phyloP scores from a whole-genome alignment of 2,329 filamentous ascomycete genomes.

The Cyclaneusma minus region DNA sequence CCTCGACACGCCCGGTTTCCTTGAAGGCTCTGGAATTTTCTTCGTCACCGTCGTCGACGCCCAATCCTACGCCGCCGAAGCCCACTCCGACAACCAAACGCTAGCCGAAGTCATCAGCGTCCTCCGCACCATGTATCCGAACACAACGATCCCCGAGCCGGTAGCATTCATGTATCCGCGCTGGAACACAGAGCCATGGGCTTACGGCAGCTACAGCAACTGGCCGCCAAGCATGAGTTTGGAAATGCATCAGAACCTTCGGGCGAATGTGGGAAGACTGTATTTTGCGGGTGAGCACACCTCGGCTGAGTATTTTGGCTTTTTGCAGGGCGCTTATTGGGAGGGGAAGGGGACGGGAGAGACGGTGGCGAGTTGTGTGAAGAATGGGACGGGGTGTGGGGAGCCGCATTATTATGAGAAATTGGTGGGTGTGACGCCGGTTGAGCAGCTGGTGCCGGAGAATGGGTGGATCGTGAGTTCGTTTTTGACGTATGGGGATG shows the following conservation, averaged over 20 bases:
- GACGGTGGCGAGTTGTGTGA: slow-evolving; percentile 24
- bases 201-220: slow-evolving; percentile 49
- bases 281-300: slow-evolving; percentile 53
- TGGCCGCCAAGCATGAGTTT: slow-evolving; percentile 49
- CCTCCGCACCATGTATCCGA: slow-evolving; percentile 28
- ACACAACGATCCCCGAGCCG: slow-evolving; percentile 30
- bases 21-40: slow-evolving; percentile 45
- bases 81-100: slow-evolving; percentile 41
- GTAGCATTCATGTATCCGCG: slow-evolving; percentile 35
- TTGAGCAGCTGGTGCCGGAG: slow-evolving; percentile 1
- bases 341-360: slow-evolving; percentile 35
- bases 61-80: slow-evolving; percentile 41
- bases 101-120: slow-evolving; percentile 19
- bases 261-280: slow-evolving; percentile 43
- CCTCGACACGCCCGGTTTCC: slow-evolving; percentile 37
- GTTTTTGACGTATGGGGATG: slow-evolving; percentile 7
- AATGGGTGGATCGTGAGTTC: slow-evolving; percentile 8
- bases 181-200: slow-evolving; percentile 28
- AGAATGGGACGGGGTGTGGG: slow-evolving; percentile 8
- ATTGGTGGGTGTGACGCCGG: slow-evolving; percentile 5
- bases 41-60: slow-evolving; percentile 46
- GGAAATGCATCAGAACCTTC: slow-evolving; percentile 51
- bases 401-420: slow-evolving; percentile 4
- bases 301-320: slow-evolving; percentile 47
- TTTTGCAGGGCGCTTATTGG: slow-evolving; percentile 45